Evolutionary conservation across 495 filamentous ascomycete species (phyloP), one percentile per base, ranked within the genome.

Genomic region (Penicillium dipodomyicola): DNA sequence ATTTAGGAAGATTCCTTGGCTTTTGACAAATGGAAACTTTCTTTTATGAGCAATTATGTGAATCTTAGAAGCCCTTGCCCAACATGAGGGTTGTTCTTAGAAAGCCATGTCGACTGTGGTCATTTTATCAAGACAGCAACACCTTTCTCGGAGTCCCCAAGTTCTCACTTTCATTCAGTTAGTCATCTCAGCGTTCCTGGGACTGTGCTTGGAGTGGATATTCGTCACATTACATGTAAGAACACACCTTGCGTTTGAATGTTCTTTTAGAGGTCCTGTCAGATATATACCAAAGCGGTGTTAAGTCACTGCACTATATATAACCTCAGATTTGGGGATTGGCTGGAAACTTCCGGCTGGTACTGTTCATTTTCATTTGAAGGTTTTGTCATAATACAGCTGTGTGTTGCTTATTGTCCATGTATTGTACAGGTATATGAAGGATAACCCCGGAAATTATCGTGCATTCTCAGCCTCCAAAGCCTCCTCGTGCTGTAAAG

Each of bases 401-500:
- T 23, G 23, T 15, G 41, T 43, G 11, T 20, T 14, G 41, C 2
- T 7, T 14, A 23, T 43, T 22, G 4, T 22, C 40, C 11, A 22
- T 54, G 19, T 47, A 39, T 39, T 39, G 42, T 47, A 55, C 52
- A 55, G 25, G 5, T 39, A 27, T 39, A 7, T 25, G 29, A 32
- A 32, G 17, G 12, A 43, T 19, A 27, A 12, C 8, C 11, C 2
- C 27, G 8, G 1, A 10, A 10, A 25, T 56, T 23, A 73, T 50
- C 64, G 65, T 5, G 59, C 19, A 17, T 67, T 61, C 5, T 69
- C 69, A 1, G 65, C 72, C 48, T 72, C 73, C 73, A 76, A 77
- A n/a, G 68, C 69, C 52, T 77, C 75, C 56, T 79, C 76, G 5
- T 73, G 72, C 58, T 77, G 67, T 69, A 79, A 73, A 27, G 72